Evolutionary conservation across 441 rosid species (phyloP), one percentile per base, ranked within the genome.

Genomic region (Geranium incanum): DNA sequence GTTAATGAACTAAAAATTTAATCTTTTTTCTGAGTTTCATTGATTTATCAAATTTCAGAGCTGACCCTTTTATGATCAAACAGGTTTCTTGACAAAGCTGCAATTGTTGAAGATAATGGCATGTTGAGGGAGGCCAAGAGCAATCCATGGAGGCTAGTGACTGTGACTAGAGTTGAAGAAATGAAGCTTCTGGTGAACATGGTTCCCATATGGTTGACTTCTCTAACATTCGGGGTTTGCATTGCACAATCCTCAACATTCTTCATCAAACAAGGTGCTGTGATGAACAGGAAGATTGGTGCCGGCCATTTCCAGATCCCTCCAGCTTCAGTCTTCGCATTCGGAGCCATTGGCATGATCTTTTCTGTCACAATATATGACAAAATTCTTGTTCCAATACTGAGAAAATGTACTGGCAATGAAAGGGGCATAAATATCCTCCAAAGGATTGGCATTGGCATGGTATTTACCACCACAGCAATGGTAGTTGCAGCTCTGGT

Each of bases 341-440:
- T 80, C 0, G 43, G 18, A 1, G 85, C 83, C 0, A 50, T 79
- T 4, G 83, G 75, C 52, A 71, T 75, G 74, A 70, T 77, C 59
- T 11, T 74, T 50, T 73, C 77, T 5, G 70, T 79, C 11, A 16
- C 38, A 62, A 1, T 70, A n/a, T 80, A 82, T 18, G 85, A 82
- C 41, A 82, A 78, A 43, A 4, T 78, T 13, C 73, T 82, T 0
- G 74, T 76, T 7, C 85, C 85, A 6, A 6, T 48, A 1, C 68
- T 80, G n/a, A 69, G 81, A 19, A 74, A 69, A 68, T 43, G 63
- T 1, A 82, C 77, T 0, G 71, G 83, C 13, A 60, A 72, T 8
- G 83, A 82, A 62, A 23, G 81, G 15, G 85, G 81, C 33, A 71
- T 83, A 7, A 80, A 41, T 15, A 78, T 83, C 68, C 85, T 81